These are phyloP conservation scores for Gaultheria prostrata DNA, from an alignment of 148 eudicot species.

Conservation along the genomic window DNA sequence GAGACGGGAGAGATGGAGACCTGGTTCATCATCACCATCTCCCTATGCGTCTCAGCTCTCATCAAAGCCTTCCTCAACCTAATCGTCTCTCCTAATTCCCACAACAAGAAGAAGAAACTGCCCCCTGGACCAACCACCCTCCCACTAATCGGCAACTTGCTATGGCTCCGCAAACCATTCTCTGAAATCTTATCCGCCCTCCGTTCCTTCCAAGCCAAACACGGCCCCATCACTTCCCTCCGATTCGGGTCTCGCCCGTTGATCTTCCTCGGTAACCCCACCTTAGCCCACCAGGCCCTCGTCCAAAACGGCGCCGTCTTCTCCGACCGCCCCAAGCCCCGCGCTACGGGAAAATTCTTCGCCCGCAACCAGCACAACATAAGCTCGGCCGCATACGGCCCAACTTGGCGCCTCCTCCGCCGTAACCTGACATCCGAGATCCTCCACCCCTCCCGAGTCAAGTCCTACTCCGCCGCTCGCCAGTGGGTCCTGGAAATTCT, in stretches of 20 bases:
- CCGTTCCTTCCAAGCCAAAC: constrained; percentile 25
- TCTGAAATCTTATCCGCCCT: constrained; percentile 42
- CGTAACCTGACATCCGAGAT: constrained; percentile 60
- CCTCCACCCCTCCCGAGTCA: constrained; percentile 50
- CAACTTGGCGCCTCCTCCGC: constrained; percentile 70
- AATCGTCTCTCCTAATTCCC: background rate
- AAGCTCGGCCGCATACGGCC: constrained; percentile 15
- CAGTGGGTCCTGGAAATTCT: constrained; percentile 48
- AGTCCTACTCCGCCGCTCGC: constrained; percentile 47
- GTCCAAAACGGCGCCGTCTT: constrained; percentile 54
- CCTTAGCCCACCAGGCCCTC: constrained; percentile 13
- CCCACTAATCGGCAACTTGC: constrained; percentile 36
- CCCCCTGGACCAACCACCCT: constrained; percentile 53
- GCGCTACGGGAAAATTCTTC: background rate
- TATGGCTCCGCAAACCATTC: constrained; percentile 39
- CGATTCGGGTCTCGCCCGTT: constrained; percentile 13
- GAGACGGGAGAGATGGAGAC: constrained; percentile 9
- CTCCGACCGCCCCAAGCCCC: constrained; percentile 15
- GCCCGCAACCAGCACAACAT: constrained; percentile 12
- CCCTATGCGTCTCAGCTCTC: constrained; percentile 35
- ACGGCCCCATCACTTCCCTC: constrained; percentile 41
- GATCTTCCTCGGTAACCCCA: constrained; percentile 1
- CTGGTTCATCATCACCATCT: constrained; percentile 24
- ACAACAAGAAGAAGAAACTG: constrained; percentile 18
- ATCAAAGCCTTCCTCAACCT: constrained; percentile 30